phyloP scores from a whole-genome alignment of 345 rosid genomes.

The Eucalyptus leucophloia region DNA sequence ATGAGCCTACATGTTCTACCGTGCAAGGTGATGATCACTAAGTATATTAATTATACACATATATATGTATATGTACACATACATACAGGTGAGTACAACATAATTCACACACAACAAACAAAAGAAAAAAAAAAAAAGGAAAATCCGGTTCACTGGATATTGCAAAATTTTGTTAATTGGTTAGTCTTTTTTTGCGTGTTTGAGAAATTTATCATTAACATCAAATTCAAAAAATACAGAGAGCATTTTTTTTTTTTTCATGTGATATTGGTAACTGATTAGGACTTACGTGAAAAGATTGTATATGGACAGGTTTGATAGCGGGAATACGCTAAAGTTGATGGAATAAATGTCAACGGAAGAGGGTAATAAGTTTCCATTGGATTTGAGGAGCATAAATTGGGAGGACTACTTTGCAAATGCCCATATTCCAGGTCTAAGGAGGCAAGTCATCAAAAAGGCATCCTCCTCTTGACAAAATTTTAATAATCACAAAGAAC shows the following conservation, averaged over 20 bases:
- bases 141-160: not conserved
- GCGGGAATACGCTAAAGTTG: slow-evolving; percentile 5
- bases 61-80: too few relatives aligned
- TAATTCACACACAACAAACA: not conserved
- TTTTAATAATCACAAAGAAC: not conserved
- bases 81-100: not conserved
- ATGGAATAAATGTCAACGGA: slow-evolving; percentile 9
- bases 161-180: not conserved
- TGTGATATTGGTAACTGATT: not conserved
- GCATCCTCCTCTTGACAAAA: not conserved
- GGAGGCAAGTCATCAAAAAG: not conserved
- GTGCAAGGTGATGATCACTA: not conserved
- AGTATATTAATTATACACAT: not conserved
- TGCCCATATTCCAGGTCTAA: slow-evolving; percentile 14
- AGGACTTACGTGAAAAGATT: not conserved
- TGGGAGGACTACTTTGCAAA: slow-evolving; percentile 23
- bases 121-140: not conserved
- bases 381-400: slow-evolving; percentile 10
- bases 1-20: not conserved
- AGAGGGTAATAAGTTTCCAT: slow-evolving; percentile 12
- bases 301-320: slow-evolving; percentile 16
- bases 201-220: not conserved
- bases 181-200: not conserved
- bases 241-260: not conserved
- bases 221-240: not conserved